phyloP scores from a whole-genome alignment of 2,329 filamentous ascomycete species.

The Fusarium tuaranense region DNA sequence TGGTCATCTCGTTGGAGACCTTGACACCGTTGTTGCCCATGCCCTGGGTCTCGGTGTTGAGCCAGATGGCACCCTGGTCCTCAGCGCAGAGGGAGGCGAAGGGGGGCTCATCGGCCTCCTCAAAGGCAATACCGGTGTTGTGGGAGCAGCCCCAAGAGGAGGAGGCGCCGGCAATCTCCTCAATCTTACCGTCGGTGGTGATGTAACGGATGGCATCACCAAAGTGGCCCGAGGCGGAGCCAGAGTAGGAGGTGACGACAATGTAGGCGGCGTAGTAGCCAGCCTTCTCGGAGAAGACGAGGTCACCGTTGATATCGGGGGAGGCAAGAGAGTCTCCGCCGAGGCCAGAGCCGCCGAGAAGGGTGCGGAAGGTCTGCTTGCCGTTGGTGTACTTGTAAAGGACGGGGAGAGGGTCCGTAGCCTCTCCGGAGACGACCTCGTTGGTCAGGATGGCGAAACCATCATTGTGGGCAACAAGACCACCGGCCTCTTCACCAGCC shows the following conservation, averaged over 20 bases:
- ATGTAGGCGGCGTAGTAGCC: constrained; percentile 72
- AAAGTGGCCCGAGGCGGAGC: constrained; percentile 65
- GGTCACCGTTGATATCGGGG: constrained; percentile 71
- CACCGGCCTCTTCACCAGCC: constrained; percentile 69
- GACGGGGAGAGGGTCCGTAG: constrained; percentile 65
- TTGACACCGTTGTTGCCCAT: constrained; percentile 67
- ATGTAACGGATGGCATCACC: constrained; percentile 63
- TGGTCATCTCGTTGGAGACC: constrained; percentile 71
- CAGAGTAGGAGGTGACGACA: constrained; percentile 69
- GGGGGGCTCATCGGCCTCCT: constrained; percentile 67
- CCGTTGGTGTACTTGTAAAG: constrained; percentile 70
- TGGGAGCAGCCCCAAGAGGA: constrained; percentile 72
- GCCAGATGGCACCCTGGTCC: constrained; percentile 73
- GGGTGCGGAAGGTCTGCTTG: constrained; percentile 68
- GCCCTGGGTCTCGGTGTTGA: constrained; percentile 69
- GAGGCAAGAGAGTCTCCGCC: constrained; percentile 62
- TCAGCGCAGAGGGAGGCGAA: constrained; percentile 71
- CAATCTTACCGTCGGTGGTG: constrained; percentile 62
- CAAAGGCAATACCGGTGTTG: constrained; percentile 74
- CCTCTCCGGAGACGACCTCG: constrained; percentile 63
- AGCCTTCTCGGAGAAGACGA: constrained; percentile 68
- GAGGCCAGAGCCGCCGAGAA: constrained; percentile 68
- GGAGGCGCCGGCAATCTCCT: constrained; percentile 63
- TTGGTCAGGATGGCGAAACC: constrained; percentile 73
- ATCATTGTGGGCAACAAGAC: constrained; percentile 72